Base-by-base conservation (phyloP, 2,329 filamentous ascomycete species). In the Tolypocladium tundrense region DNA sequence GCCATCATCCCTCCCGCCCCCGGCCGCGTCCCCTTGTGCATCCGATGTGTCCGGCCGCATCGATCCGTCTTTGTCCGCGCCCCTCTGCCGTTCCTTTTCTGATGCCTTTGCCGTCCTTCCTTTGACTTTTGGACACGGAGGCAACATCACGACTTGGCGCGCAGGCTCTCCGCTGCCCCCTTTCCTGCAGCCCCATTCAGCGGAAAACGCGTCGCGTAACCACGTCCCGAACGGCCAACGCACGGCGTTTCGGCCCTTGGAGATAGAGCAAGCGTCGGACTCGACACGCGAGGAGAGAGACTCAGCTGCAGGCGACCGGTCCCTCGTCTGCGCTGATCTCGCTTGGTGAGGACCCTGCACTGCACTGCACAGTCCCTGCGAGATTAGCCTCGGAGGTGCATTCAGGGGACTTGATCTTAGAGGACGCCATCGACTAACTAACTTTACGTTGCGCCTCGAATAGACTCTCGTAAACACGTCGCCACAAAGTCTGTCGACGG, bases 261-360 rank as follows among this genome's bases (percentile, higher is more conserved):
- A 55, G 57, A 53, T 41, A 56, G 56, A 58, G 61, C 55, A 41
- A 57, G 45, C 59, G 48, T 37, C 57, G 59, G 60, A 62, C 55
- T 63, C 59, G 60, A 65, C 63, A 67, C 66, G 62, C 62, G 66
- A 64, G 60, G 60, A 66, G 61, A 61, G 79, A 83, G 80, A 77
- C 72, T 78, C 79, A 80, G 82, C 74, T 75, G 79, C 80, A 82
- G 82, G 78, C 82, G 81, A 82, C 72, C 69, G 66, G 61, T 69
- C 64, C 66, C 69, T 82, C 80, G 82, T 85, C 82, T 85, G 82
- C 78, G 73, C 81, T 84, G 81, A 79, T 84, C 81, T 82, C 79
- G 67, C 68, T 70, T 74, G 77, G 79, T 81, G 69, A 79, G 77
- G 63, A 24, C 21, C 37, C 21, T 16, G 21, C 37, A 14, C 7